Evolutionary conservation across 78 protist species (phyloP).

Genomic region (Dictyostelium purpureum): DNA sequence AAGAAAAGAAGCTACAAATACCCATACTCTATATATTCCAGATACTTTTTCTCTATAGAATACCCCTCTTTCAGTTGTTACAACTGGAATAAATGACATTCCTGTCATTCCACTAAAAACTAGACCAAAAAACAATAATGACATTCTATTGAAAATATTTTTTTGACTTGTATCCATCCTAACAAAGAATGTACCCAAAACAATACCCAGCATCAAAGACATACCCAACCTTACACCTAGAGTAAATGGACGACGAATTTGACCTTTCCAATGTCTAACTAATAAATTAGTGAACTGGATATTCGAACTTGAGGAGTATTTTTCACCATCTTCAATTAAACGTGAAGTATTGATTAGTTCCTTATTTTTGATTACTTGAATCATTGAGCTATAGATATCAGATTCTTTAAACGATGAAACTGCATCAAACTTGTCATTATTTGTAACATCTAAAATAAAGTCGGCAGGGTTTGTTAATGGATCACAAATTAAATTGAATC

Average conservation of each 20-base stretch:
- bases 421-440: neutral
- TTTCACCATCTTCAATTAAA: conserved; percentile 54
- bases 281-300: conserved; percentile 31
- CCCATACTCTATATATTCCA: conserved; percentile 70
- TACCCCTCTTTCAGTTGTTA: conserved; percentile 70
- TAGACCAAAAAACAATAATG: conserved; percentile 59
- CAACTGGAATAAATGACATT: conserved; percentile 57
- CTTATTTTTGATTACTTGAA: conserved; percentile 21
- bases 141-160: conserved; percentile 25
- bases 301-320: neutral
- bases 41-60: conserved; percentile 71
- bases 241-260: conserved; percentile 31
- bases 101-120: conserved; percentile 77
- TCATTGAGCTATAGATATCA: conserved; percentile 15
- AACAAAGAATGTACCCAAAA: conserved; percentile 68
- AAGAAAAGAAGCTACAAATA: conserved; percentile 44
- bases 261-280: conserved; percentile 33
- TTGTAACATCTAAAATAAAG: conserved; percentile 70
- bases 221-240: conserved; percentile 25
- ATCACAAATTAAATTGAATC: conserved; percentile 18
- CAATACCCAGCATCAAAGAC: conserved; percentile 47
- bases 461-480: conserved; percentile 81
- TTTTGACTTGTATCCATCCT: conserved; percentile 50
- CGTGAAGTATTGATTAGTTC: neutral
- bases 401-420: neutral